These are phyloP conservation scores for Barbarea vulgaris DNA, from an alignment of 345 rosid genomes.

Conservation along the genomic window DNA sequence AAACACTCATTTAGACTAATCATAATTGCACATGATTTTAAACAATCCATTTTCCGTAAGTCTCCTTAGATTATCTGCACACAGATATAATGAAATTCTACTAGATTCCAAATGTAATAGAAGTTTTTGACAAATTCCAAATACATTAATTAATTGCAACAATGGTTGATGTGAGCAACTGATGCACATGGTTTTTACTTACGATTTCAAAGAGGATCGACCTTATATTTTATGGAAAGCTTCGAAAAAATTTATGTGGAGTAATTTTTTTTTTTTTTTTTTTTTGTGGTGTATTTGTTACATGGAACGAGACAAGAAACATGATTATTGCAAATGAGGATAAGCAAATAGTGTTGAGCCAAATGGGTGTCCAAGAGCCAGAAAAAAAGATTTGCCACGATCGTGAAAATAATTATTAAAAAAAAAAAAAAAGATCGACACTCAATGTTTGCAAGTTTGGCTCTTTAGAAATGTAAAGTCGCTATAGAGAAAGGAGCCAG, in stretches of 20 bases:
- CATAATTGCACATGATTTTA: neutral
- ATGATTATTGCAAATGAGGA: constrained; percentile 20
- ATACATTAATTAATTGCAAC: neutral
- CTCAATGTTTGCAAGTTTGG: constrained; percentile 34
- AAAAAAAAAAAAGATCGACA: neutral
- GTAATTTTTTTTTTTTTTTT: too few relatives aligned
- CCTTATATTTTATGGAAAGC: neutral
- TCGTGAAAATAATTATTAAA: neutral
- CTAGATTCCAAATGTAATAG: neutral
- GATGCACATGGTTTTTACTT: neutral
- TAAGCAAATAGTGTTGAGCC: constrained; percentile 33
- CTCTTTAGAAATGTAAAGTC: constrained; percentile 45
- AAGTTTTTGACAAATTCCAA: neutral
- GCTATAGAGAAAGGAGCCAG: constrained; percentile 34
- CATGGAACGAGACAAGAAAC: constrained; percentile 30
- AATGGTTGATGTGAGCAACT: constrained; percentile 1
- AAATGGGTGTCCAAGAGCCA: constrained; percentile 42
- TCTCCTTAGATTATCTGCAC: neutral
- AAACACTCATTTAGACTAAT: neutral
- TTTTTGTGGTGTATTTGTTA: constrained; percentile 20
- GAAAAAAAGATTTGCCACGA: neutral
- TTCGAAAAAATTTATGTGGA: neutral
- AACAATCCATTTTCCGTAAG: neutral
- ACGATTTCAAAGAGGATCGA: neutral
- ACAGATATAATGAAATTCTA: neutral